Base-by-base conservation (phyloP, 495 filamentous ascomycete species). In the Cercophora newfieldiana region DNA sequence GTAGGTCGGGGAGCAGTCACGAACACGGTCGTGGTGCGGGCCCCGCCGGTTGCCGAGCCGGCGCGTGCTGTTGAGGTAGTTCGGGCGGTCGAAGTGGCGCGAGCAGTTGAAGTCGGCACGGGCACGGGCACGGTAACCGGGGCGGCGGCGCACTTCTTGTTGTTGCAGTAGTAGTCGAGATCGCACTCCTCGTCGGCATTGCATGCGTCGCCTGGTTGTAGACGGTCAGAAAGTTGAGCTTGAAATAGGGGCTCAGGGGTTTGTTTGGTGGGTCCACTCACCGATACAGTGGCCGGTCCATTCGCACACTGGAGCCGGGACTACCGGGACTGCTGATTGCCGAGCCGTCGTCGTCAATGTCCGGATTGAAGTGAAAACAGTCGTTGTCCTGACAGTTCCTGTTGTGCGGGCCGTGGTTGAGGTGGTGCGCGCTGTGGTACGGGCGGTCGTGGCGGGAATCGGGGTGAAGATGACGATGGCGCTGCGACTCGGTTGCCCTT, bases 261-360 rank as follows among this genome's bases (percentile, higher is more conserved):
- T n/a, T n/a, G n/a, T n/a, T n/a, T n/a, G n/a, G n/a, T n/a, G n/a
- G n/a, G n/a, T n/a, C n/a, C n/a, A 37, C 68, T 26, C 57, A 74
- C 72, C 72, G 44, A 74, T 53, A 21, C 72, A 74, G 61, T 74
- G 72, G 19, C 64, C 70, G 12, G 70, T 65, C 72, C 72, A 74
- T 0, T 47, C 31, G 44, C 72, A 74, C 4, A 44, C 37, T 6
- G 37, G n/a, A n/a, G n/a, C n/a, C n/a, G n/a, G n/a, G n/a, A n/a
- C n/a, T n/a, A n/a, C n/a, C n/a, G n/a, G 37, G 37, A 16, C 37
- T 16, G 37, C 37, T 16, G 30, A 33, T 12, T 8, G 37, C 10
- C 37, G 37, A 16, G 37, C 37, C 3, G 37, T 44, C 37, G 37
- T 44, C 37, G 37, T 44, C 12, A 14, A 44, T 2, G 37, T 44